These are phyloP conservation scores for Fereydounia khargensis DNA, from an alignment of 1,284 basidiomycete species.

Conservation along the genomic window DNA sequence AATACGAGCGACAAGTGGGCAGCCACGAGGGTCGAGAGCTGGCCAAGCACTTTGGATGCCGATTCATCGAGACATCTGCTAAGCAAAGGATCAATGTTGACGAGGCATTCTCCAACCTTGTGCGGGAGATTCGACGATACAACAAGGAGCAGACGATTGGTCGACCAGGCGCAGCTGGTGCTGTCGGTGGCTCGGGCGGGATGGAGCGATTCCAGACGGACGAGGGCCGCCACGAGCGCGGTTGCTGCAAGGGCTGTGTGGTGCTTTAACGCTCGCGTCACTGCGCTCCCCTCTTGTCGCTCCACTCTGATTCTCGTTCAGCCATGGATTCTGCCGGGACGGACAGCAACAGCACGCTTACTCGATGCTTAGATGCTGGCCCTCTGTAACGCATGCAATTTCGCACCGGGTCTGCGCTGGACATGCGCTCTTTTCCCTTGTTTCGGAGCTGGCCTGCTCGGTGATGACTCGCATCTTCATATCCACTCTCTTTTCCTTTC, in stretches of 20 bases:
- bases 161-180: conserved; percentile 48
- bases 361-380: too few relatives aligned
- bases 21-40: conserved; percentile 97
- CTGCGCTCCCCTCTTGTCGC: too few relatives aligned
- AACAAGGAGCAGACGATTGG: conserved; percentile 65
- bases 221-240: conserved; percentile 31
- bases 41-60: conserved; percentile 92
- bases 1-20: conserved; percentile 95
- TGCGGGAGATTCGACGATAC: conserved; percentile 92
- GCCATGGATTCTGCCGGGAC: too few relatives aligned
- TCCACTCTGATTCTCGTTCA: too few relatives aligned
- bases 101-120: conserved; percentile 95
- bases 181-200: conserved; percentile 27
- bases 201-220: conserved; percentile 41
- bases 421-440: too few relatives aligned
- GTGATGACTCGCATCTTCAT: too few relatives aligned
- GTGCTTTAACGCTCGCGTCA: conserved; percentile 37
- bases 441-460: too few relatives aligned
- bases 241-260: conserved; percentile 45
- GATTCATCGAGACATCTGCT: conserved; percentile 97
- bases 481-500: too few relatives aligned
- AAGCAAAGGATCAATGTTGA: conserved; percentile 99
- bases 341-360: too few relatives aligned
- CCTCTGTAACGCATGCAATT: too few relatives aligned
- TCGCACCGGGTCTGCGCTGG: too few relatives aligned